phyloP scores from a whole-genome alignment of 352 stramenopile genomes.

The Globisporangium recalcitrans region DNA sequence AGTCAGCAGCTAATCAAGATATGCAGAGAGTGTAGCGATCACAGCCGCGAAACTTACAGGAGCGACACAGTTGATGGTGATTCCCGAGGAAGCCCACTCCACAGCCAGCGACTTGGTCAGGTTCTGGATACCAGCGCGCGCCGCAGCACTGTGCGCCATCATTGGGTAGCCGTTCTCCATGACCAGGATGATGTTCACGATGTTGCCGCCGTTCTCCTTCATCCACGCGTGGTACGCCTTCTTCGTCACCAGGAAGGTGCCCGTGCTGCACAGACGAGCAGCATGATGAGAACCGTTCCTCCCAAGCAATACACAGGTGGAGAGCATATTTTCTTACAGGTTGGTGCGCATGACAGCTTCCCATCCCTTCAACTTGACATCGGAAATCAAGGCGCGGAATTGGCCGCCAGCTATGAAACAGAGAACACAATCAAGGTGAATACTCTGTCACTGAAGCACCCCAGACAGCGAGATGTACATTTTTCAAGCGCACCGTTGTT shows the following conservation, averaged over 20 bases:
- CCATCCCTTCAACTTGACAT: slow-evolving; percentile 90
- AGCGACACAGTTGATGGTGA: slow-evolving; percentile 93
- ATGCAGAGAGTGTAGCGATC: slow-evolving; percentile 20
- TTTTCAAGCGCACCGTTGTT: slow-evolving; percentile 75
- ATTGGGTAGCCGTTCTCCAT: slow-evolving; percentile 92
- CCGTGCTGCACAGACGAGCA: slow-evolving; percentile 37
- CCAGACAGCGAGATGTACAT: not conserved
- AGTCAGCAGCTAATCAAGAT: not conserved
- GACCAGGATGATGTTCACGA: slow-evolving; percentile 94
- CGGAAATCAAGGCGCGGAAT: slow-evolving; percentile 85
- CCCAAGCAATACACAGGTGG: not conserved
- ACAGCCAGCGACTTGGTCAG: slow-evolving; percentile 91
- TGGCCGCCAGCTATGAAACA: slow-evolving; percentile 75
- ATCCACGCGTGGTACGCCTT: slow-evolving; percentile 91
- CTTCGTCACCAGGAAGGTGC: slow-evolving; percentile 91
- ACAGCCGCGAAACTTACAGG: slow-evolving; percentile 51
- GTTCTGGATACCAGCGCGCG: slow-evolving; percentile 91
- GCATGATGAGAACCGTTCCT: not conserved
- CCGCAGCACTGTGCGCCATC: slow-evolving; percentile 89
- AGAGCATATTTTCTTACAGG: slow-evolving; percentile 31
- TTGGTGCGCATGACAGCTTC: slow-evolving; percentile 91
- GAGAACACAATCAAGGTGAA: not conserved
- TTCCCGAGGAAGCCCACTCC: slow-evolving; percentile 90
- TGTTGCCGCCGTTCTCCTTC: slow-evolving; percentile 89
- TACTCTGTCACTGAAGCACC: not conserved